Base-by-base conservation (phyloP, 202 grass and related monocot species). In the Digitaria exilis region DNA sequence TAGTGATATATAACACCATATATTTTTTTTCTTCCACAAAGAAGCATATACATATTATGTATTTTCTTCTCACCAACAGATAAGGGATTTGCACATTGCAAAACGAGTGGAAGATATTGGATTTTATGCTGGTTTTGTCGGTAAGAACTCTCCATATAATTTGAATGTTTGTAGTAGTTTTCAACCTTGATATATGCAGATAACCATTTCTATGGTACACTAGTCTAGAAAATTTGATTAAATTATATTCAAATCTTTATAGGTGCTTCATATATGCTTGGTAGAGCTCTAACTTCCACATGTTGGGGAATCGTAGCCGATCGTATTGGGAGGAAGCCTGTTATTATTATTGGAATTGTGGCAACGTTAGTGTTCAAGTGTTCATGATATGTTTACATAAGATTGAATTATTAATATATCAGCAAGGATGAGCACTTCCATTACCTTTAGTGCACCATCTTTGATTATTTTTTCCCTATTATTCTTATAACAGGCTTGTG, bases 91-190 rank as follows among this genome's bases (percentile, higher is more conserved):
- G 71, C 69, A 85, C 74, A 37, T 91, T 83, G 84, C 89, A 2
- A 49, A 85, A 87, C 80, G 51, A 60, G 81, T 87, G 61, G 89
- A 94, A 87, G 89, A 91, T 84, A 94, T 91, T 79, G 89, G 92
- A 79, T 94, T 91, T 41, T 94, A 94, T 79, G 89, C 81, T 25
- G 92, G 92, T 28, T 94, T 91, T 91, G 64, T 94, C 42, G 91
- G 91, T 90, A 85, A 86, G 80, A 73, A 43, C 32, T 11, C 37
- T 67, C 9, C 39, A 65, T n/a, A 51, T 9, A 21, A 66, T 75
- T 39, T 39, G 30, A 71, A 45, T 13, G 37, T 39, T n/a, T n/a
- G n/a, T n/a, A n/a, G n/a, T n/a, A n/a, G n/a, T n/a, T 7, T 39
- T 9, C 37, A 39, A 39, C 35, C 35, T 3, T 37, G 35, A 37